Base-by-base conservation (phyloP, 2,329 filamentous ascomycete species). In the Alternaria gaisen region DNA sequence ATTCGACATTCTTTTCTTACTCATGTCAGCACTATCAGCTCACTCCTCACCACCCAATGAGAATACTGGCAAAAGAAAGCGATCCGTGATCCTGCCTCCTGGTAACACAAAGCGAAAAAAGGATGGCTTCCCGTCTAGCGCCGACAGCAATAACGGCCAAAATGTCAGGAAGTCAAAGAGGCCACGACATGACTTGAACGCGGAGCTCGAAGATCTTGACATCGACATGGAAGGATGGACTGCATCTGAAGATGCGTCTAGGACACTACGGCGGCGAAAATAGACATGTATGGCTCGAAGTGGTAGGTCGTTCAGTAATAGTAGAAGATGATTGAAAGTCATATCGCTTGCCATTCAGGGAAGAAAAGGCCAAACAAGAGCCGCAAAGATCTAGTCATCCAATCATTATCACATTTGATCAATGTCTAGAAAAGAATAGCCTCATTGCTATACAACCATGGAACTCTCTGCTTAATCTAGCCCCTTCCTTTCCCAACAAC, bases 211-310 rank as follows among this genome's bases (percentile, higher is more conserved):
- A 9, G 40, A 58, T 16, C 28, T 53, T 16, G 46, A 30, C 6
- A 58, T 58, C 18, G 24, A 53, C 4, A 58, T 46, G 57, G 28
- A 54, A 38, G 57, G 57, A 6, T 60, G 52, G 38, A 20, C 14
- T 32, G 16, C 46, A 24, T 26, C 26, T 56, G 53, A 38, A 26
- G 8, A 28, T 6, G 20, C 16, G 20, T 7, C 32, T 20, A n/a
- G 18, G 42, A 36, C 5, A 46, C 14, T 47, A 22, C 16, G 22
- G 9, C 11, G 6, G 2, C 7, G 20, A 28, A 43, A 26, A 1
- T 46, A 54, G 40, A 48, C 4, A 22, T 11, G 6, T 3, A 18
- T 12, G 5, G 9, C 3, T 28, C 16, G 1, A 18, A 8, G 36
- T 9, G 36, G 1, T 10, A 18, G 3, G 36, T 20, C 9, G 7